Evolutionary conservation across 2,329 filamentous ascomycete genomes (phyloP), one percentile per base, ranked within the genome.

Genomic region (Cladosporium oxysporum): DNA sequence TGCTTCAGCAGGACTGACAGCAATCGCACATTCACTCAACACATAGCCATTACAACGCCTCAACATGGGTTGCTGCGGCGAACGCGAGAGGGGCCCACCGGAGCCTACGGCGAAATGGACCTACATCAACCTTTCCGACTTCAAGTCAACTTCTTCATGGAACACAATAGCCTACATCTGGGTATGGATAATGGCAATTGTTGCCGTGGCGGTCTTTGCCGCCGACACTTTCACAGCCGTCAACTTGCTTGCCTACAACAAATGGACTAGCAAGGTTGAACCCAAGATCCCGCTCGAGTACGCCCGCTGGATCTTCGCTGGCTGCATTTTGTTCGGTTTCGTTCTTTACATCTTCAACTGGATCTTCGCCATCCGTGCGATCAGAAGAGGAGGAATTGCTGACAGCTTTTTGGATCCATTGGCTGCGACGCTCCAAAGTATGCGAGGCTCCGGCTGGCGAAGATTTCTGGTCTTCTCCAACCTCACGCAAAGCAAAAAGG

Each of bases 171-270:
- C 93, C 67, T 98, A 97, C 78, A 86, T 83, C 73, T 95, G 93
- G 80, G 85, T 98, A 61, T 95, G 90, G 86, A 83, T 95, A 66
- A 90, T 92, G 71, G 84, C 94, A 53, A 65, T 93, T 62, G 83
- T 96, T 66, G 95, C 92, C 3, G 77, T 94, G 59, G 90, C 91
- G 53, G 93, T 97, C 70, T 97, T 97, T 78, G 88, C 84, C 31
- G 91, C 96, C 76, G 94, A 98, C 80, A 93, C 89, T 68, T 98
- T 97, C 76, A 97, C 93, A 5, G 93, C 93, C 68, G 86, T 97
- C 80, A 96, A 97, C 69, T 84, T 99, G 49, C 85, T 99, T 60
- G 91, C 86, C 65, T 97, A 97, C 80, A 88, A 96, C 80, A 88
- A 88, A 67, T 98, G 93, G 93, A 91, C 92, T 1, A 92, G 91